phyloP scores from a whole-genome alignment of 768 basidiomycete genomes.

The Gelatoporia subvermispora region DNA sequence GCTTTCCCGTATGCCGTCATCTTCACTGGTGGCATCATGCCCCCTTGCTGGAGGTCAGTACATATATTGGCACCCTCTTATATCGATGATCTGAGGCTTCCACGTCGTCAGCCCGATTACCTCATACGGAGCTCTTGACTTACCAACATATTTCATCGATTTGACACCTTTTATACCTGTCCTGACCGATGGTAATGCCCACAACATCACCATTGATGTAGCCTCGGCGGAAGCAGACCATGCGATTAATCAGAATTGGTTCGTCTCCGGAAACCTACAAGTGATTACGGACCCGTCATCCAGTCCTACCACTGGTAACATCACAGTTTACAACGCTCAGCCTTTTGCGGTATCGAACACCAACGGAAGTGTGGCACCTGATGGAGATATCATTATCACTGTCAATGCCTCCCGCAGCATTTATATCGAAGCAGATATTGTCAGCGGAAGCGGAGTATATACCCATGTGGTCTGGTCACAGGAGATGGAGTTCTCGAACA shows the following conservation, averaged over 20 bases:
- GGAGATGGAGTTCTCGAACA: slow-evolving; percentile 53
- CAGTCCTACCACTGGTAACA: slow-evolving; percentile 62
- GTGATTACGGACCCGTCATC: slow-evolving; percentile 61
- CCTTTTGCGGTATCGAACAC: slow-evolving; percentile 51
- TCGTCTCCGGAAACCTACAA: slow-evolving; percentile 65
- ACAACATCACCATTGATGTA: slow-evolving; percentile 70
- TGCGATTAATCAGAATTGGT: slow-evolving; percentile 72
- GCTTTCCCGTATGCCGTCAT: slow-evolving; percentile 54
- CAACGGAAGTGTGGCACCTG: slow-evolving; percentile 35
- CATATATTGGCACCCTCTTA: background rate
- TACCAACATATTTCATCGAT: slow-evolving; percentile 76
- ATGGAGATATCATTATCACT: slow-evolving; percentile 52
- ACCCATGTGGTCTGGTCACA: slow-evolving; percentile 60
- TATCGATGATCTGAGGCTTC: background rate
- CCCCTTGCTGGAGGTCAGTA: slow-evolving; percentile 60
- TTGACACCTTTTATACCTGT: slow-evolving; percentile 72
- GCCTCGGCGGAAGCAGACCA: slow-evolving; percentile 64
- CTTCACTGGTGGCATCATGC: slow-evolving; percentile 73
- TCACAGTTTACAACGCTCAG: slow-evolving; percentile 51
- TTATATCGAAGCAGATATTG: slow-evolving; percentile 55
- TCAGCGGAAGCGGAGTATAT: slow-evolving; percentile 53
- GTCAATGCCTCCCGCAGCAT: slow-evolving; percentile 56
- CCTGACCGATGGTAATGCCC: slow-evolving; percentile 60
- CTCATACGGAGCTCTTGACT: slow-evolving; percentile 70
- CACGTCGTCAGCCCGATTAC: slow-evolving; percentile 54